phyloP scores from a whole-genome alignment of 2,329 filamentous ascomycete genomes.

The Aulographum hederae region DNA sequence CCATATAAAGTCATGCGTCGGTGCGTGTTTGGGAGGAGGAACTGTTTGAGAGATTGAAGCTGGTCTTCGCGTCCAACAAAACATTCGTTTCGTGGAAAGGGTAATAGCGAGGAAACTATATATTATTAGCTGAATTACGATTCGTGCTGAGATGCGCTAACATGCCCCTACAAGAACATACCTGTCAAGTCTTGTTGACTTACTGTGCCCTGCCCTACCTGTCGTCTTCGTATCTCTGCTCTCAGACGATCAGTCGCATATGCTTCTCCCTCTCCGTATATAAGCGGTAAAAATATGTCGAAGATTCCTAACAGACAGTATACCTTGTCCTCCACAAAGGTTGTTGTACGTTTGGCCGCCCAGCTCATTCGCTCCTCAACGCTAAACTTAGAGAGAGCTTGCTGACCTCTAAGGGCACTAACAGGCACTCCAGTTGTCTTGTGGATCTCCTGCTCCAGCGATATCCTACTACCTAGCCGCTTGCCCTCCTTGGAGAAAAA shows the following conservation, averaged over 20 bases:
- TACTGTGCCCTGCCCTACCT: slow-evolving; percentile 1
- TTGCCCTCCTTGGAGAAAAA: slow-evolving; percentile 6
- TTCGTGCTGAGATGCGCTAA: too few species aligned
- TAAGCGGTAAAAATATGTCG: slow-evolving; percentile 5
- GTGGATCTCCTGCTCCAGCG: slow-evolving; percentile 1
- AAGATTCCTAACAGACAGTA: slow-evolving; percentile 8
- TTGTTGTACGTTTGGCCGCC: slow-evolving; percentile 1
- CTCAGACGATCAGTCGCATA: slow-evolving; percentile 1
- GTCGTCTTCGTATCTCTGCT: slow-evolving; percentile 3
- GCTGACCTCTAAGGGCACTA: slow-evolving; percentile 1
- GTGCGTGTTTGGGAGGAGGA: slow-evolving; percentile 9
- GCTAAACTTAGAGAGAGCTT: slow-evolving; percentile 1
- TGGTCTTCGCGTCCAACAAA: slow-evolving; percentile 11
- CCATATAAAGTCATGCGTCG: slow-evolving; percentile 15
- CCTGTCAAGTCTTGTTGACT: slow-evolving; percentile 5
- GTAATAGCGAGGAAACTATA: too few species aligned
- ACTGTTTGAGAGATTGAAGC: slow-evolving; percentile 10
- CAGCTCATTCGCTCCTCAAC: slow-evolving; percentile 2
- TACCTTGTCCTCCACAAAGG: slow-evolving; percentile 1
- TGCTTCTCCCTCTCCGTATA: slow-evolving; percentile 3
- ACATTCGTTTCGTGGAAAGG: background rate
- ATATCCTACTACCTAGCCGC: slow-evolving; percentile 4
- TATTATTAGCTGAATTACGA: too few species aligned
- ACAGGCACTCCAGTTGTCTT: slow-evolving; percentile 3
- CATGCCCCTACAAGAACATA: too few species aligned